Base-by-base conservation (phyloP, 2,329 filamentous ascomycete species). In the Trichophyton benhamiae region DNA sequence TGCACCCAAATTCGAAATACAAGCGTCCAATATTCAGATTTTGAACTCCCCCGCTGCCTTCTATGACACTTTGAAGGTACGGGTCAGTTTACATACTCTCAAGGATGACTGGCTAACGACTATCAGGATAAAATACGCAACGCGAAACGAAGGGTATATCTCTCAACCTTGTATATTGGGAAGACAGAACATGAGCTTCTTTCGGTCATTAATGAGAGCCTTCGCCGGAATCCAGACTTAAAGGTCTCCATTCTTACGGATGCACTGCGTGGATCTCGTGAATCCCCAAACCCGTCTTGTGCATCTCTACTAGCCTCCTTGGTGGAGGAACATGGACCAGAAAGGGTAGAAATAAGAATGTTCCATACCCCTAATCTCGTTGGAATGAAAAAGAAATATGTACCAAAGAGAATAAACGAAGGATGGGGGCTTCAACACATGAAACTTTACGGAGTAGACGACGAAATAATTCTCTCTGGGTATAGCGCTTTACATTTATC, bases 381-480 rank as follows among this genome's bases (percentile, higher is more conserved):
- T 2, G 94, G 94, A 0, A 68, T 95, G 62, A 83, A 87, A 58
- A 97, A 97, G 76, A 85, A 86, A 68, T 79, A 88, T 66, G 83
- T 97, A 1, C 94, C 94, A 0, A 89, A 84, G 70, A 82, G 94
- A 20, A 92, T 99, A 72, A 99, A 99, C 67, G 94, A 99, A 76
- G 94, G 94, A 17, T 99, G 94, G 94, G 94, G 94, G 0, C 76
- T 99, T 64, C 94, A 99, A 72, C 94, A 99, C 71, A 99, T 99
- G 92, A 99, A 99, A 80, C 79, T 99, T 0, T 99, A 99, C 68
- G 94, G 94, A 0, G 79, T 96, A 22, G 94, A 99, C 68, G 91
- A 99, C 69, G 91, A 96, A 73, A 87, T 99, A 62, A 92, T 99
- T 66, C 83, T 99, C 68, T 95, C 91, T 6, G 91, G 91, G 83